Conservation (phyloP, 148 eudicot genomes). For the Bassia scoparia region DNA sequence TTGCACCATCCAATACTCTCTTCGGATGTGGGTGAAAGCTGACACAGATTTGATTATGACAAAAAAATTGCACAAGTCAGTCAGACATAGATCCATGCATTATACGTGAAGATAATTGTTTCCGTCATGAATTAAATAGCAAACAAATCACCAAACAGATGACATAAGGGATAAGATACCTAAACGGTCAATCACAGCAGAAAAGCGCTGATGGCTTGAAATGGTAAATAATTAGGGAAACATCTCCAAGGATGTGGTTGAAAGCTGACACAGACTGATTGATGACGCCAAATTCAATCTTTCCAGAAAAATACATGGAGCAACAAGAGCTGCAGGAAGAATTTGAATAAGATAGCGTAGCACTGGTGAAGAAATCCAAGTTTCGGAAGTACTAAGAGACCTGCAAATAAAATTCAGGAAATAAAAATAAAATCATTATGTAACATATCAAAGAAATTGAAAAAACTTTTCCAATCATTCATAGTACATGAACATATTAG, state of each 20-base stretch:
- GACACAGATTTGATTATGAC: no score
- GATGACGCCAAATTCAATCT: slow-evolving; percentile 97
- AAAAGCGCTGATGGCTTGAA: slow-evolving; percentile 98
- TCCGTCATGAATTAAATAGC: not conserved
- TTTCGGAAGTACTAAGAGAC: slow-evolving; percentile 84
- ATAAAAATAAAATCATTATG: not conserved
- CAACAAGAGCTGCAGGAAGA: slow-evolving; percentile 98
- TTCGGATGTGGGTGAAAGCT: no score
- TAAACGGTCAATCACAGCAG: slow-evolving; percentile 94
- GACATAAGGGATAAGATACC: slow-evolving; percentile 41
- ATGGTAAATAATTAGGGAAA: slow-evolving; percentile 90
- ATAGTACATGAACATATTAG: not conserved
- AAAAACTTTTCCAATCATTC: not conserved
- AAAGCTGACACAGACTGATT: slow-evolving; percentile 96
- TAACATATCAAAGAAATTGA: not conserved
- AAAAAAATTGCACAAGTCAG: not conserved
- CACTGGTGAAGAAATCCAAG: slow-evolving; percentile 96
- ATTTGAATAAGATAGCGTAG: slow-evolving; percentile 94
- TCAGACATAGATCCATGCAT: not conserved
- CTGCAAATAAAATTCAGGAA: slow-evolving; percentile 44
- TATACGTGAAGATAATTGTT: not conserved
- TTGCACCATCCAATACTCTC: no score
- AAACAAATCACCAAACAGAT: not conserved
- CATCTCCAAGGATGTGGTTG: slow-evolving; percentile 97
- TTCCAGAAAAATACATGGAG: slow-evolving; percentile 95